Conservation (phyloP, 2,329 filamentous ascomycete genomes). For the Aspergillus ibericus region DNA sequence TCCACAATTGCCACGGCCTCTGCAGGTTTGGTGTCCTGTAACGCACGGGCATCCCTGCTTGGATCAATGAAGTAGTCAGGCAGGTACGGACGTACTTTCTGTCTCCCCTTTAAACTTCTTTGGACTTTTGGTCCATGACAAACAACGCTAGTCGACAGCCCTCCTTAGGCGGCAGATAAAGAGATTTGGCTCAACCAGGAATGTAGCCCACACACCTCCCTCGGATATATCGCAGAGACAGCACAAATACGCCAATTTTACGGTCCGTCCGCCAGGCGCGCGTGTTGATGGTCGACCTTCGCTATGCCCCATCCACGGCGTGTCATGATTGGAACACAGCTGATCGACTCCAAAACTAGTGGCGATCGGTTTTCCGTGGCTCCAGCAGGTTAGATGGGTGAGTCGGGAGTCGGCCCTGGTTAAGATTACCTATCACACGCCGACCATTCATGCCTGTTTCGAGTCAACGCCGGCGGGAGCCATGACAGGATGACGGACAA, state of each 20-base stretch:
- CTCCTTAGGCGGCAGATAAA: neutral
- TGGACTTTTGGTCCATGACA: neutral
- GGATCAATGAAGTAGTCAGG: neutral
- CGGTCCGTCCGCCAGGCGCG: neutral
- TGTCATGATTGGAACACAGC: conserved; percentile 1
- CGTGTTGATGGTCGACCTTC: neutral
- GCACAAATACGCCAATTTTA: neutral
- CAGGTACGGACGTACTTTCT: neutral
- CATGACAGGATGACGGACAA: neutral
- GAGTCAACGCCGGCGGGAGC: neutral
- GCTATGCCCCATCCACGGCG: neutral
- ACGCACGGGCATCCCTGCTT: conserved; percentile 8
- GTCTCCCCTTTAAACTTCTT: neutral
- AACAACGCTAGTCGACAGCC: neutral
- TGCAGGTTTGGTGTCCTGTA: neutral
- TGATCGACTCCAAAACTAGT: conserved; percentile 14
- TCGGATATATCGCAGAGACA: neutral
- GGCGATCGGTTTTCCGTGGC: conserved; percentile 21
- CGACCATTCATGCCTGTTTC: neutral
- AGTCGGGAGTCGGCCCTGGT: conserved; percentile 10
- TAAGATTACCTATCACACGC: conserved; percentile 12
- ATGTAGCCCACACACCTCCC: neutral
- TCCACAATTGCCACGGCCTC: neutral
- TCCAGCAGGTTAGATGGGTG: conserved; percentile 7
- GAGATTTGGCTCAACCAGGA: neutral